Evolutionary conservation across 2,329 filamentous ascomycete species (phyloP).

Genomic region (Fusarium fujikuroi): DNA sequence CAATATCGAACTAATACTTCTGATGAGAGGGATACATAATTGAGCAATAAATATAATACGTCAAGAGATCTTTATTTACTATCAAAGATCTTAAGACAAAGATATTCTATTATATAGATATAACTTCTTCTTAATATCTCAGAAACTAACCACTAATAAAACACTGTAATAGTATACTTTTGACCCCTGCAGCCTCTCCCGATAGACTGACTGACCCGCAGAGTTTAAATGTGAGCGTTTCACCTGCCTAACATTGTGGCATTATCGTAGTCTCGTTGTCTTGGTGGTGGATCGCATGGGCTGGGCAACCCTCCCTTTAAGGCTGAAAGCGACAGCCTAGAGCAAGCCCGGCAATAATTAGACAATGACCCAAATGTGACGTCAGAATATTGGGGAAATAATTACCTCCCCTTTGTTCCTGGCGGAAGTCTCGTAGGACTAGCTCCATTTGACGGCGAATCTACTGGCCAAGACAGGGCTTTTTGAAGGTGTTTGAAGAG

Average conservation of each 20-base stretch:
- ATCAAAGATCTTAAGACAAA: background rate
- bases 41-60: background rate
- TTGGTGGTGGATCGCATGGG: slow-evolving; percentile 7
- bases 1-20: background rate
- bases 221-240: slow-evolving; percentile 8
- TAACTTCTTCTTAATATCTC: background rate
- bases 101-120: background rate
- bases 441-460: background rate
- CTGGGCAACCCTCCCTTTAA: background rate
- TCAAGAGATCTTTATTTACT: background rate
- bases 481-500: background rate
- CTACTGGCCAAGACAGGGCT: background rate
- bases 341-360: slow-evolving; percentile 11
- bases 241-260: slow-evolving; percentile 15
- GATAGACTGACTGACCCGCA: background rate
- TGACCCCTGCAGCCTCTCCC: background rate
- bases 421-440: background rate
- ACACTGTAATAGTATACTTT: background rate
- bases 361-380: slow-evolving; percentile 31
- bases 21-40: background rate
- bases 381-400: background rate
- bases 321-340: slow-evolving; percentile 29
- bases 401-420: slow-evolving; percentile 1
- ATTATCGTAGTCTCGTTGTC: background rate
- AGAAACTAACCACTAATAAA: background rate